Percentiles rank a stretch among this genome's conserved stretches.
phyloP scores from a whole-genome alignment of 176 grass and related monocot species.

The bread wheat (Triticum aestivum) region DNA sequence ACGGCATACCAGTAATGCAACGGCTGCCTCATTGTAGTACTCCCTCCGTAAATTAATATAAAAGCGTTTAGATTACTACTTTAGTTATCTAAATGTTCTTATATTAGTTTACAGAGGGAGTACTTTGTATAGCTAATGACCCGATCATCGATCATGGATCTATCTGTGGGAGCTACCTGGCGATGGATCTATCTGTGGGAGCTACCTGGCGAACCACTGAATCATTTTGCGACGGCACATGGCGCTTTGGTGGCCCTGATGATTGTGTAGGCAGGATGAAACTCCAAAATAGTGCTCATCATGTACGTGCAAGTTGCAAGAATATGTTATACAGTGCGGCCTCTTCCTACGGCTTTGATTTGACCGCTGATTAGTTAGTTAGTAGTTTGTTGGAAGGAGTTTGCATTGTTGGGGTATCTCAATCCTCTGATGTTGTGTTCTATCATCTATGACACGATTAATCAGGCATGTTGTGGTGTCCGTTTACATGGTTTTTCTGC shows the following conservation, averaged over 20 bases:
- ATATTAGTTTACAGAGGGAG: background rate
- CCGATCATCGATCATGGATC: background rate
- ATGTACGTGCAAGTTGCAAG: background rate
- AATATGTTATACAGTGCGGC: background rate
- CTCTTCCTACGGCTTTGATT: background rate
- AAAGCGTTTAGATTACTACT: too few species aligned
- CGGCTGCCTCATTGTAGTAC: background rate
- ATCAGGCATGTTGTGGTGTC: too few species aligned
- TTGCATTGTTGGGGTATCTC: background rate
- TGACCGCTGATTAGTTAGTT: background rate
- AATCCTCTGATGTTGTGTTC: background rate
- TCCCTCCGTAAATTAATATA: background rate
- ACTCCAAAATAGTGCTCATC: background rate
- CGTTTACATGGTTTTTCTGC: too few species aligned
- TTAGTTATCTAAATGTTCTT: too few species aligned
- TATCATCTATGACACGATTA: background rate
- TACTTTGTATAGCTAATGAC: constrained; percentile 7
- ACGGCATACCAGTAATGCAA: background rate
- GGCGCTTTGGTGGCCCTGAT: background rate
- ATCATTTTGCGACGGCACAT: constrained; percentile 40
- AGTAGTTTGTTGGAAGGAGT: background rate
- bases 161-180: background rate
- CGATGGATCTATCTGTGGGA: background rate
- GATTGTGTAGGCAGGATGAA: background rate
- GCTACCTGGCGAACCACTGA: constrained; percentile 28